Evolutionary conservation across 116 monocot species (phyloP).

Genomic region (Zostera marina): DNA sequence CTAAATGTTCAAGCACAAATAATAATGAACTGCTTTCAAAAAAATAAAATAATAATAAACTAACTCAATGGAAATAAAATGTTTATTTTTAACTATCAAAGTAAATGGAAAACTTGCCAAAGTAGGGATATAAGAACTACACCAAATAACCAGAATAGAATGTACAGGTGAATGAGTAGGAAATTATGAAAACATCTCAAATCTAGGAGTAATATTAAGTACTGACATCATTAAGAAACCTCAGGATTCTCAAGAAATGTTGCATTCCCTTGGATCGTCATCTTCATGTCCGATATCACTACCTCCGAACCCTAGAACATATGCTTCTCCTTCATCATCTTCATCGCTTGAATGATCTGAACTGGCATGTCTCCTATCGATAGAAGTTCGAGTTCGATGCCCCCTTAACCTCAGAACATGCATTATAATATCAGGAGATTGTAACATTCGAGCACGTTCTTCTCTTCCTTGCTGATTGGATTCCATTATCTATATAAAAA

Average conservation of each 20-base stretch:
- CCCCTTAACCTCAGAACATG: constrained; percentile 63
- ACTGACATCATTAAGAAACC: no score
- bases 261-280: constrained; percentile 10
- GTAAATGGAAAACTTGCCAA: no score
- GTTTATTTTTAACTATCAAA: no score
- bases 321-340: constrained; percentile 13
- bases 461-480: constrained; percentile 46
- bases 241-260: constrained; percentile 4
- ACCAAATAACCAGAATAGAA: no score
- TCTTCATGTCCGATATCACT: constrained; percentile 7
- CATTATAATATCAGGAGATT: constrained; percentile 58
- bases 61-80: no score
- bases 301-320: constrained; percentile 12
- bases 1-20: no score
- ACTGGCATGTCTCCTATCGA: constrained; percentile 16
- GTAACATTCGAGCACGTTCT: constrained; percentile 21
- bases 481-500: constrained; percentile 29
- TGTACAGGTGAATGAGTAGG: no score
- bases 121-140: no score
- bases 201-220: no score
- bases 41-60: no score
- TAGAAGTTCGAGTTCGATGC: constrained; percentile 26
- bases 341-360: constrained; percentile 26
- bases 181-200: no score
- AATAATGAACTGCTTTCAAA: no score